Percentiles rank a stretch among this genome's conserved stretches.
phyloP scores from a whole-genome alignment of 306 rosid species.

The Dryas alaskensis region DNA sequence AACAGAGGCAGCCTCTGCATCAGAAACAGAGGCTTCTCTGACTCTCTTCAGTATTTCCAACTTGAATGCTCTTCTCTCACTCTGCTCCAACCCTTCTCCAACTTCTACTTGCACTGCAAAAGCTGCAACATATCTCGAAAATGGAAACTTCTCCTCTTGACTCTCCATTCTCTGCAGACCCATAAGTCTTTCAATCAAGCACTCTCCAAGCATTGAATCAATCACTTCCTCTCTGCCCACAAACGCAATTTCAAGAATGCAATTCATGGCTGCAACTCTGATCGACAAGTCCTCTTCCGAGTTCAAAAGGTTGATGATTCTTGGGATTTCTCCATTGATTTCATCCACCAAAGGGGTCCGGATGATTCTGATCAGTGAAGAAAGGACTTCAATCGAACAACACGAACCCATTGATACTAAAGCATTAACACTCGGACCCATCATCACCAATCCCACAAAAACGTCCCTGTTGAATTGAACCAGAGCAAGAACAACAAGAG shows the following conservation, averaged over 20 bases:
- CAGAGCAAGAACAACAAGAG: slow-evolving; percentile 38
- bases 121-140: slow-evolving; percentile 47
- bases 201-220: slow-evolving; percentile 41
- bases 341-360: slow-evolving; percentile 57
- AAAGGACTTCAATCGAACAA: slow-evolving; percentile 41
- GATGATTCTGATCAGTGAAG: slow-evolving; percentile 39
- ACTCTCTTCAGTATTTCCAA: slow-evolving; percentile 46
- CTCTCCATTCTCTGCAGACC: slow-evolving; percentile 45
- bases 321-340: slow-evolving; percentile 42
- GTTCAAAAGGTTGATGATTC: slow-evolving; percentile 32
- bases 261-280: slow-evolving; percentile 44
- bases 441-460: slow-evolving; percentile 64
- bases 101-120: slow-evolving; percentile 54
- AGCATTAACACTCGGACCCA: slow-evolving; percentile 55
- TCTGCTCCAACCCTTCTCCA: slow-evolving; percentile 53
- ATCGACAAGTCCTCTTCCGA: slow-evolving; percentile 18
- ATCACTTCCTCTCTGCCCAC: slow-evolving; percentile 59
- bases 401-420: slow-evolving; percentile 35
- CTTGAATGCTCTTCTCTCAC: slow-evolving; percentile 53
- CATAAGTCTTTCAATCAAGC: slow-evolving; percentile 46
- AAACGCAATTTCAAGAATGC: slow-evolving; percentile 47
- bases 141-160: slow-evolving; percentile 22
- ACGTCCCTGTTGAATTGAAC: slow-evolving; percentile 63
- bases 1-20: slow-evolving; percentile 51
- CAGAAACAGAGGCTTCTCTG: slow-evolving; percentile 48